A percentile compares a stretch with the other conserved stretches of the same genome.
Evolutionary conservation across 768 basidiomycete genomes (phyloP).

Genomic region (Megacollybia marginata): DNA sequence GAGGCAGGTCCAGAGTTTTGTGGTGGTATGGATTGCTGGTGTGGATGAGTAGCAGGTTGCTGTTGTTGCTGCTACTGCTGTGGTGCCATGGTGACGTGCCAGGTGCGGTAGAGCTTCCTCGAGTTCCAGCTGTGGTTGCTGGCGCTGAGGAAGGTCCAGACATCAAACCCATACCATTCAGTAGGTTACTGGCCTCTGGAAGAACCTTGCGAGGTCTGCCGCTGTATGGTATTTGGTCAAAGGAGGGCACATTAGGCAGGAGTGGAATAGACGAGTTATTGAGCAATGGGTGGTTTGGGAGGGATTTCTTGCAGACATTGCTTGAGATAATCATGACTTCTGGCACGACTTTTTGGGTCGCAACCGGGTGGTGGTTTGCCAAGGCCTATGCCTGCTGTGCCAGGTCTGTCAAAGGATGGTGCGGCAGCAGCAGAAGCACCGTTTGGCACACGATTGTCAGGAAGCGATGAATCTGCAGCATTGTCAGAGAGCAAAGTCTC

Average conservation of each 20-base stretch:
- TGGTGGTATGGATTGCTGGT: too few species aligned
- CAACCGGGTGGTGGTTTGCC: slow-evolving; percentile 75
- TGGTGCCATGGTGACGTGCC: slow-evolving; percentile 33
- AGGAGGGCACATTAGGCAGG: slow-evolving; percentile 65
- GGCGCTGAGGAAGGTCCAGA: slow-evolving; percentile 46
- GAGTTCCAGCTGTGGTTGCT: slow-evolving; percentile 29
- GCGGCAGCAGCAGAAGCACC: slow-evolving; percentile 55
- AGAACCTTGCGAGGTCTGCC: slow-evolving; percentile 77
- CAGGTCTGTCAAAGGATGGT: slow-evolving; percentile 37
- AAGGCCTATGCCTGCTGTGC: slow-evolving; percentile 36
- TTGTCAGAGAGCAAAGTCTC: slow-evolving; percentile 1
- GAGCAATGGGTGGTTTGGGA: slow-evolving; percentile 78
- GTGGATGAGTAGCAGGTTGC: slow-evolving; percentile 20
- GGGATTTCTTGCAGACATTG: slow-evolving; percentile 98
- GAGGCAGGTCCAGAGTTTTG: too few species aligned
- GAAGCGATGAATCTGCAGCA: slow-evolving; percentile 61
- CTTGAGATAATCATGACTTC: slow-evolving; percentile 95
- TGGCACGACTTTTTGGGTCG: slow-evolving; percentile 92
- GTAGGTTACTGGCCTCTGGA: slow-evolving; percentile 60
- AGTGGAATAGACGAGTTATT: slow-evolving; percentile 59
- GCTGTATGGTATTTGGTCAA: slow-evolving; percentile 68
- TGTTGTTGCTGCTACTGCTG: slow-evolving; percentile 25
- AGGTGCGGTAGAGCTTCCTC: slow-evolving; percentile 43
- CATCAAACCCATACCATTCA: slow-evolving; percentile 53
- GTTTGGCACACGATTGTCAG: slow-evolving; percentile 60